These are phyloP conservation scores for Xylaria sp. DNA, from an alignment of 2,329 filamentous ascomycete species.

Conservation along the genomic window DNA sequence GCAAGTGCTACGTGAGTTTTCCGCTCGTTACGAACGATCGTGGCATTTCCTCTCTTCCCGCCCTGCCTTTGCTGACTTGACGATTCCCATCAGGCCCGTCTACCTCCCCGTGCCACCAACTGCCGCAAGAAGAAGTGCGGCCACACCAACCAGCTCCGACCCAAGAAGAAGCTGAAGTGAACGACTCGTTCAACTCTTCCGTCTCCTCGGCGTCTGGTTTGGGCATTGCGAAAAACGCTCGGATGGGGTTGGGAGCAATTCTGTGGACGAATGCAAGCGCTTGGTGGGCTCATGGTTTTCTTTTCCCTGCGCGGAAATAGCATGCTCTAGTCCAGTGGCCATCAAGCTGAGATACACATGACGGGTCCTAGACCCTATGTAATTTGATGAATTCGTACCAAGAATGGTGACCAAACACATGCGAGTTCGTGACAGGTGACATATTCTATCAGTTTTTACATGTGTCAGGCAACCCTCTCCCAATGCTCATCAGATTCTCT, in stretches of 20 bases:
- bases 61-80: neutral
- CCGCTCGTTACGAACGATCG: too few relatives aligned
- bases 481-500: neutral
- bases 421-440: neutral
- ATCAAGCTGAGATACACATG: slow-evolving; percentile 28
- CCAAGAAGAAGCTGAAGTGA: slow-evolving; percentile 99
- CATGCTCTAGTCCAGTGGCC: slow-evolving; percentile 25
- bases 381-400: slow-evolving; percentile 1
- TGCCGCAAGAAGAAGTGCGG: slow-evolving; percentile 99
- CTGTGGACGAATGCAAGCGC: slow-evolving; percentile 21
- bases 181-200: slow-evolving; percentile 48
- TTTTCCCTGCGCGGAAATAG: slow-evolving; percentile 22
- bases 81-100: slow-evolving; percentile 62
- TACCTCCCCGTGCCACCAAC: slow-evolving; percentile 98
- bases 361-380: neutral
- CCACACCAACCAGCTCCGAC: slow-evolving; percentile 99
- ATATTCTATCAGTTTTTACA: neutral
- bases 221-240: slow-evolving; percentile 36
- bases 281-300: slow-evolving; percentile 5
- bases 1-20: slow-evolving; percentile 96
- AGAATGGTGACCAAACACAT: neutral
- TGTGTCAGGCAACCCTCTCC: neutral
- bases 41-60: too few relatives aligned
- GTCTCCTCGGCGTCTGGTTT: slow-evolving; percentile 42
- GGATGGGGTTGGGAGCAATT: slow-evolving; percentile 14